Base-by-base conservation (phyloP, 2,329 filamentous ascomycete genomes). In the Drechslera avenae region DNA sequence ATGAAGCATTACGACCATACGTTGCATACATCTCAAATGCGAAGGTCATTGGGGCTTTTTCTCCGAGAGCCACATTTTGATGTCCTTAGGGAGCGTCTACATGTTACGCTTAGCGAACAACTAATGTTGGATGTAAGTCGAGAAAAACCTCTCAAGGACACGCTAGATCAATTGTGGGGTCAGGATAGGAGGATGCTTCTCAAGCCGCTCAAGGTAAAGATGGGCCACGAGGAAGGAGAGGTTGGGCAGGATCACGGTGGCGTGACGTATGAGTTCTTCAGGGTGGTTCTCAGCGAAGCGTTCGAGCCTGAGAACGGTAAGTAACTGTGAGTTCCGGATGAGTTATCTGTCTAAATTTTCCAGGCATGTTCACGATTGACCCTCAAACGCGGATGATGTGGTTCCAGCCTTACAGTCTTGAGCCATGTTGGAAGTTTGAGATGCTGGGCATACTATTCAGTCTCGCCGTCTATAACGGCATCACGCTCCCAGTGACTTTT, bases 241-340 rank as follows among this genome's bases (percentile, higher is more conserved):
- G 87, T 95, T 69, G 94, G 94, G 0, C 85, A 95, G 28, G 94
- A 99, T 71, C 91, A 93, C 40, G 94, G 94, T 35, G 94, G 94
- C 56, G 92, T 99, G 1, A 93, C 97, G 63, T 92, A 96, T 69
- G 94, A 99, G 58, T 97, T 96, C 70, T 97, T 99, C 76, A 86
- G 91, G 13, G 76, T 97, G 21, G 86, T 90, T 14, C 86, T 97
- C 61, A 84, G 85, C 1, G 87, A 96, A 66, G 89, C 89, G 3
- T 81, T 97, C 37, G 81, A 90, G 62, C 88, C 90, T 4, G 82
- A 86, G 35, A 90, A 89, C 64, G 91, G 85, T 74, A 78, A 76
- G 77, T 59, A 6, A 8, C 8, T 12, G 4, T 10, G 9, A 16
- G 1, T 4, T 4, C 3, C 0, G 33, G 23, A 13, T 12, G 5